A percentile compares a stretch with the other conserved stretches of the same genome.
Conservation (phyloP, 2,329 filamentous ascomycete species). For the Epicoccum sorghinum region DNA sequence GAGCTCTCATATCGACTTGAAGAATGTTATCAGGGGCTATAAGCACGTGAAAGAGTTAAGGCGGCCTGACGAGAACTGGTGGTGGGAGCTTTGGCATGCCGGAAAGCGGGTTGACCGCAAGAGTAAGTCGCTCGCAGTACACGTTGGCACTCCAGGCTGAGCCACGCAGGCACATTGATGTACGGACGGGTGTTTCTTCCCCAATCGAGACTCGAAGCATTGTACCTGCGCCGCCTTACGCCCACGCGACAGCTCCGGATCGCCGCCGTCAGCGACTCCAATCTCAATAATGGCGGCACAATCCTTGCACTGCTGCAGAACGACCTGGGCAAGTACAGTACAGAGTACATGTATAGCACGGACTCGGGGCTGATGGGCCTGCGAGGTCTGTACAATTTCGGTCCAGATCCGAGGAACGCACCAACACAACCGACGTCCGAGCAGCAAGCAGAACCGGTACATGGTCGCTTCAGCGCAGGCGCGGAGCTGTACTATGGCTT, state of each 20-base stretch:
- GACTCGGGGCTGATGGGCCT: conserved; percentile 89
- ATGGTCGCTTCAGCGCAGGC: conserved; percentile 86
- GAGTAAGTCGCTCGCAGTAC: conserved; percentile 38
- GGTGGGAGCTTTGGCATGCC: conserved; percentile 61
- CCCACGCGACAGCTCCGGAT: conserved; percentile 80
- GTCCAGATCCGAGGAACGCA: conserved; percentile 65
- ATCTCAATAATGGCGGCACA: conserved; percentile 76
- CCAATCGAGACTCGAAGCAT: conserved; percentile 81
- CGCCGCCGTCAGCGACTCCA: conserved; percentile 75
- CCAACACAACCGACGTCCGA: conserved; percentile 30
- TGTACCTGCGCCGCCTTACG: conserved; percentile 79
- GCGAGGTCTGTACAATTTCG: conserved; percentile 93
- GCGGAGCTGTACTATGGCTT: conserved; percentile 96
- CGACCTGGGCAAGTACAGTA: conserved; percentile 83
- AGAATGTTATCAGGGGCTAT: conserved; percentile 81
- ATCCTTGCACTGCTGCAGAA: conserved; percentile 77
- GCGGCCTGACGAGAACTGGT: conserved; percentile 57
- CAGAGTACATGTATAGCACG: conserved; percentile 90
- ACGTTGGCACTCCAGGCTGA: conserved; percentile 24
- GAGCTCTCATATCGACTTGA: conserved; percentile 77
- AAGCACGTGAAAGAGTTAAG: conserved; percentile 73
- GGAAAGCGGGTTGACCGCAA: conserved; percentile 58
- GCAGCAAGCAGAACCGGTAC: conserved; percentile 60
- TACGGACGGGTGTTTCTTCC: conserved; percentile 84
- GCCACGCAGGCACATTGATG: conserved; percentile 62